Evolutionary conservation across 768 basidiomycete species (phyloP).

Genomic region (Coprinopsis cinerea): DNA sequence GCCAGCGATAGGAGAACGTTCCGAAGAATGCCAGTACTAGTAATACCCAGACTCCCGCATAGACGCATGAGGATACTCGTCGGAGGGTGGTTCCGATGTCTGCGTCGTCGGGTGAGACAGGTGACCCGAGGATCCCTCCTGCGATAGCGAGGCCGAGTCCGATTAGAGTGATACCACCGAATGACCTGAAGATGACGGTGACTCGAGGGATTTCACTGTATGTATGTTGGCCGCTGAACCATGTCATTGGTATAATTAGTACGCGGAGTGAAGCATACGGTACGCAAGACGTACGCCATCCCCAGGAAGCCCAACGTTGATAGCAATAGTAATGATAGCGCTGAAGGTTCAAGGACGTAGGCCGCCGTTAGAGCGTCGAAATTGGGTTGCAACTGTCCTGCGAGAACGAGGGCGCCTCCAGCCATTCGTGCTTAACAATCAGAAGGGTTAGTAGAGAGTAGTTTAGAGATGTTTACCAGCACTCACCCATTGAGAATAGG

Average conservation of each 20-base stretch:
- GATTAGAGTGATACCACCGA: conserved; percentile 30
- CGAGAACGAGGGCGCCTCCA: conserved; percentile 51
- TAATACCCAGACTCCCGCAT: conserved; percentile 34
- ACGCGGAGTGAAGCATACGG: conserved; percentile 2
- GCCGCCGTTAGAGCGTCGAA: conserved; percentile 45
- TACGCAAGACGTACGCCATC: conserved; percentile 31
- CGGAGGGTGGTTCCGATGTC: conserved; percentile 34
- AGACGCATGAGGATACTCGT: conserved; percentile 37
- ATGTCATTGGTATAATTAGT: conserved; percentile 14
- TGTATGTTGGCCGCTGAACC: conserved; percentile 40
- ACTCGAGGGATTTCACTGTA: conserved; percentile 45
- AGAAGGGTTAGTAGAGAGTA: not conserved
- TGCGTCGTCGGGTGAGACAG: conserved; percentile 25
- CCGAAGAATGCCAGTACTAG: conserved; percentile 35
- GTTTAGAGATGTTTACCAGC: not conserved
- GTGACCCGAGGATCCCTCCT: conserved; percentile 40
- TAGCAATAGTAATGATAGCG: conserved; percentile 34
- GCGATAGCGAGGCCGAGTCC: conserved; percentile 39
- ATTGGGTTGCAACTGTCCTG: conserved; percentile 40
- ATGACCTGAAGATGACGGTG: conserved; percentile 29
- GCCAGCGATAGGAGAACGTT: conserved; percentile 41
- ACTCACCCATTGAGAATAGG: conserved; percentile 53
- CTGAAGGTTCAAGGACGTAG: conserved; percentile 43
- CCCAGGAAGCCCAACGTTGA: conserved; percentile 46
- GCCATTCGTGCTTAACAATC: conserved; percentile 47